Percentiles rank a stretch among this genome's conserved stretches.
Conservation (phyloP, 1,284 basidiomycete genomes). For the Dichomitus squalens region DNA sequence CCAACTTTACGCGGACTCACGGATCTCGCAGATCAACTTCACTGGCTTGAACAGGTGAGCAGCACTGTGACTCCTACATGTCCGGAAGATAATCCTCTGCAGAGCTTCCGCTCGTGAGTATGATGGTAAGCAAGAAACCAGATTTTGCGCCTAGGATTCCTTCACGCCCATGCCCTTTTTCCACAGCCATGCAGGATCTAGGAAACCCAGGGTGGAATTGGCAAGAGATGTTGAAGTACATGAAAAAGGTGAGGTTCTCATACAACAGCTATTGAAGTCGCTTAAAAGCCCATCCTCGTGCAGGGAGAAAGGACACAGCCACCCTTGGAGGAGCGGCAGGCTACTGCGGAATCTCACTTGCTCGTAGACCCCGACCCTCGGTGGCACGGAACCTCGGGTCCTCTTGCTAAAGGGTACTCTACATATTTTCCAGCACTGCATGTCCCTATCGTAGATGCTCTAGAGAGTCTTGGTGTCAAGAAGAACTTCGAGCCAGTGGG, state of each 20-base stretch:
- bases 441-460: conserved; percentile 7
- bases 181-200: conserved; percentile 23
- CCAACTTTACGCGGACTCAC: not conserved
- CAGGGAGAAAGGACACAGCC: conserved; percentile 13
- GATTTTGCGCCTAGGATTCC: not conserved
- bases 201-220: conserved; percentile 33
- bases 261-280: not conserved
- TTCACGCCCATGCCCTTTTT: not conserved
- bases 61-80: too few relatives aligned
- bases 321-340: not conserved
- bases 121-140: conserved; percentile 14
- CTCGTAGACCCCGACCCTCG: not conserved
- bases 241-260: conserved; percentile 9
- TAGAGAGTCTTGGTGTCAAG: conserved; percentile 20
- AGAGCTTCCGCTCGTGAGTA: conserved; percentile 22
- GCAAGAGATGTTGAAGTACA: conserved; percentile 21
- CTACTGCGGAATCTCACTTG: not conserved
- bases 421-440: conserved; percentile 7
- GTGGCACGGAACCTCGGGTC: conserved; percentile 24
- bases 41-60: conserved; percentile 16
- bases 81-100: too few relatives aligned
- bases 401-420: conserved; percentile 22
- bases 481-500: conserved; percentile 12
- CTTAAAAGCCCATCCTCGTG: not conserved
- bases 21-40: conserved; percentile 10